Percentiles rank a stretch among this genome's conserved stretches.
Evolutionary conservation across 2,329 filamentous ascomycete genomes (phyloP).

Genomic region (Penicillium hesseltinei): DNA sequence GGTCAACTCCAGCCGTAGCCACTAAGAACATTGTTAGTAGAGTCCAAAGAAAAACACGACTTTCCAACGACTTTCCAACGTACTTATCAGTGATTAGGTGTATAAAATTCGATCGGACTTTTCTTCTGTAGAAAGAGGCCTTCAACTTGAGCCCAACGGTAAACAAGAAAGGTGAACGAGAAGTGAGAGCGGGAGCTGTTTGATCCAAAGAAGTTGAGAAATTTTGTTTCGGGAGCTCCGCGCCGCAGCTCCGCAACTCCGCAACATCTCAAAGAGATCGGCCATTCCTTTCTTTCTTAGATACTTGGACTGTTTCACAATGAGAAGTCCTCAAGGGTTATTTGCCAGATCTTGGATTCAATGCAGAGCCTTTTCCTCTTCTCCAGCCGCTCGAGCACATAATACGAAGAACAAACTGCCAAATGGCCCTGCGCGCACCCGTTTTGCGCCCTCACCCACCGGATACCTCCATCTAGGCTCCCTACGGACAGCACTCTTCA

Average conservation of each 20-base stretch:
- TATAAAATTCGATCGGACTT: neutral
- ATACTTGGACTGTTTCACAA: slow-evolving; percentile 13
- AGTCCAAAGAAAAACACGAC: slow-evolving; percentile 3
- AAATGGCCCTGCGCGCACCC: slow-evolving; percentile 65
- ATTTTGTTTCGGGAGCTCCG: slow-evolving; percentile 25
- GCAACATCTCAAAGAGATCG: slow-evolving; percentile 11
- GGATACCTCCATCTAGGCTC: slow-evolving; percentile 92
- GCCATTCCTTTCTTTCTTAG: neutral
- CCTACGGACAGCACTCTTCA: slow-evolving; percentile 89
- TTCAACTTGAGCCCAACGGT: neutral
- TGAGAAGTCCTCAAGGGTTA: slow-evolving; percentile 31
- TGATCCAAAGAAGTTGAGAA: slow-evolving; percentile 16
- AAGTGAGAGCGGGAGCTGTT: slow-evolving; percentile 5
- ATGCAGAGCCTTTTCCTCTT: slow-evolving; percentile 36
- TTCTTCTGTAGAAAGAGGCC: neutral
- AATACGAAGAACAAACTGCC: slow-evolving; percentile 43
- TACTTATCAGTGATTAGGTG: neutral
- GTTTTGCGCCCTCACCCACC: slow-evolving; percentile 94
- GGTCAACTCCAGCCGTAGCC: slow-evolving; percentile 50
- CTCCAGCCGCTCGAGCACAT: slow-evolving; percentile 25
- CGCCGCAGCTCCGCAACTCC: slow-evolving; percentile 23
- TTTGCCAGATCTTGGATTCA: slow-evolving; percentile 36
- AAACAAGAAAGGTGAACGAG: slow-evolving; percentile 6
- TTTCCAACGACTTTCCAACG: neutral
- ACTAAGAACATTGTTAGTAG: slow-evolving; percentile 31